Evolutionary conservation across 108 stramenopile species (phyloP).

Genomic region (Cyclotella choctawhatcheeana): DNA sequence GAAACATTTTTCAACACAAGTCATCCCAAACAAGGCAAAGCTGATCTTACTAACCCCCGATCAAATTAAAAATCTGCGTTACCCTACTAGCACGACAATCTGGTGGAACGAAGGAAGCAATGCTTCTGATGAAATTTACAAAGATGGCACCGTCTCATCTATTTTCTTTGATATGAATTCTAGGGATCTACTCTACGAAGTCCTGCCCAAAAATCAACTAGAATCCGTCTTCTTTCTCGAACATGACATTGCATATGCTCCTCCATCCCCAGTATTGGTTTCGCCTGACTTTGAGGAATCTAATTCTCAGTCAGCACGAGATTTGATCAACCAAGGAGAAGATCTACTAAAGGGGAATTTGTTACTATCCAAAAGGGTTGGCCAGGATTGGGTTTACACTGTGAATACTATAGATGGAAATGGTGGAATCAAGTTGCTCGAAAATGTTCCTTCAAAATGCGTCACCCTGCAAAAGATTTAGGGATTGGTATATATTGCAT

Average conservation of each 20-base stretch:
- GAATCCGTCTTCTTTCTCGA: neutral
- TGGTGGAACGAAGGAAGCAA: neutral
- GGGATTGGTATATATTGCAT: too few relatives aligned
- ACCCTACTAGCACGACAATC: neutral
- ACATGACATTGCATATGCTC: neutral
- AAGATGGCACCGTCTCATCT: neutral
- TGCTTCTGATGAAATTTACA: neutral
- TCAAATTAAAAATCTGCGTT: neutral
- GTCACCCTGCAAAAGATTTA: too few relatives aligned
- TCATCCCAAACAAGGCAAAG: neutral
- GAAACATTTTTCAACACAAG: neutral
- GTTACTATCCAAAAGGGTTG: neutral
- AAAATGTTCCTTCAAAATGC: too few relatives aligned
- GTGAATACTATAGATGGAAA: neutral
- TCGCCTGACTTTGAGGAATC: neutral
- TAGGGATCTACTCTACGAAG: neutral
- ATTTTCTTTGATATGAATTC: neutral
- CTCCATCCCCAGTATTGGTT: neutral
- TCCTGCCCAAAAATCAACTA: neutral
- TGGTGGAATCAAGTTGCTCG: neutral
- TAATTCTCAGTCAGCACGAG: neutral
- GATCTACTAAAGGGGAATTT: slow-evolving; percentile 4
- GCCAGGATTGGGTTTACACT: neutral
- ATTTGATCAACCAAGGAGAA: neutral
- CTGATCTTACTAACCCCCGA: neutral